A percentile compares a stretch with the other conserved stretches of the same genome.
phyloP scores from a whole-genome alignment of 208 protist species.

The Vickermania ingenoplastis region DNA sequence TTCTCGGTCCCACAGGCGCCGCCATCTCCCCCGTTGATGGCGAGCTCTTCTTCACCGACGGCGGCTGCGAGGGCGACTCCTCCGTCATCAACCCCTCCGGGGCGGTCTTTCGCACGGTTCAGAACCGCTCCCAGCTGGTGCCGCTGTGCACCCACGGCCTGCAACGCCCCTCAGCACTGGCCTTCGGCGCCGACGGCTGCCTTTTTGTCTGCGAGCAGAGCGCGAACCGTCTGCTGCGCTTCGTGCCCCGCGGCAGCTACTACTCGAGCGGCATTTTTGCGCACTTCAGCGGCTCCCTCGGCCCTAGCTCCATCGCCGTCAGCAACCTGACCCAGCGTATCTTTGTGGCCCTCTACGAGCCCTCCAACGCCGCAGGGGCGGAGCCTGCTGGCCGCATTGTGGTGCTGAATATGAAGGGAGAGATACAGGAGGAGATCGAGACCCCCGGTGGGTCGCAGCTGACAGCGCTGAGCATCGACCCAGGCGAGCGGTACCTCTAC shows the following conservation, averaged over 20 bases:
- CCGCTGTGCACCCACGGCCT: constrained; percentile 43
- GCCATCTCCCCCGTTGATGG: constrained; percentile 23
- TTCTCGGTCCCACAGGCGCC: constrained; percentile 38
- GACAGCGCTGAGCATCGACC: constrained; percentile 25
- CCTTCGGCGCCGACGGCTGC: constrained; percentile 26
- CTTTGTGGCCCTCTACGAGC: constrained; percentile 62
- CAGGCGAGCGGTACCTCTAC: constrained; percentile 23
- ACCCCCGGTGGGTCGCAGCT: constrained; percentile 30
- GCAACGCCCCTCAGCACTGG: constrained; percentile 35
- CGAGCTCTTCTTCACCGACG: constrained; percentile 70
- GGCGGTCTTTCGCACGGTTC: constrained; percentile 53
- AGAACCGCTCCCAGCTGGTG: constrained; percentile 32
- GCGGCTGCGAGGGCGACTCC: constrained; percentile 46
- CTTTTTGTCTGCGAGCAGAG: constrained; percentile 60
- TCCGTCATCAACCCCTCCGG: constrained; percentile 36
- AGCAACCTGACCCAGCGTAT: constrained; percentile 26
- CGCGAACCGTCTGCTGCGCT: constrained; percentile 54
- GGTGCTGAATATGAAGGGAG: background rate
- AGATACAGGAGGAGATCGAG: constrained; percentile 16
- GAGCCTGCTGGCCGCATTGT: background rate
- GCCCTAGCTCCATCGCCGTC: constrained; percentile 41
- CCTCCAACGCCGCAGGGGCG: background rate
- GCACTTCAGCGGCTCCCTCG: constrained; percentile 50
- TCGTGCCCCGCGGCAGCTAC: constrained; percentile 34
- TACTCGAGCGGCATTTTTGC: constrained; percentile 51